phyloP scores from a whole-genome alignment of 2,329 filamentous ascomycete species.

The Trichoderma asperellum region DNA sequence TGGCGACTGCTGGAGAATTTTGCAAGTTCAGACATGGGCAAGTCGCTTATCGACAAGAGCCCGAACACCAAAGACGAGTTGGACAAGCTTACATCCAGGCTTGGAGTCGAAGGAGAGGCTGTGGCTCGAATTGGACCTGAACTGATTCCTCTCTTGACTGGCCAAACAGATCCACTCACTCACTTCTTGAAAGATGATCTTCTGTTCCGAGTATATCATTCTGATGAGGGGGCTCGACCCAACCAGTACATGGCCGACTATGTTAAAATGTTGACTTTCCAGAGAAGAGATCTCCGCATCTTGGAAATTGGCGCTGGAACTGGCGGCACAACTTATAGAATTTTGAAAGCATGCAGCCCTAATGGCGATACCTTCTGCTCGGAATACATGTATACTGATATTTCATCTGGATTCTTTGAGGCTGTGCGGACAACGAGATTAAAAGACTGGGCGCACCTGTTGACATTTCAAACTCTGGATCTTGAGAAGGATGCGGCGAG shows the following conservation, averaged over 20 bases:
- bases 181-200: constrained; percentile 17
- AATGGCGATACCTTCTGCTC: constrained; percentile 1
- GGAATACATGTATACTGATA: constrained; percentile 46
- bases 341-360: constrained; percentile 32
- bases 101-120: constrained; percentile 19
- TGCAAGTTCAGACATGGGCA: not conserved
- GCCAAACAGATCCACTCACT: constrained; percentile 11
- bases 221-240: constrained; percentile 14
- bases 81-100: constrained; percentile 2
- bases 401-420: constrained; percentile 45
- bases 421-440: constrained; percentile 37
- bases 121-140: constrained; percentile 12
- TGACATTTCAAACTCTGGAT: constrained; percentile 44
- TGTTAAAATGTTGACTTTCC: constrained; percentile 25
- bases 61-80: constrained; percentile 2
- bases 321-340: constrained; percentile 38
- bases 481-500: constrained; percentile 38
- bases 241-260: constrained; percentile 22
- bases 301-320: constrained; percentile 46
- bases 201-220: constrained; percentile 9
- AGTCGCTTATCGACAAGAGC: constrained; percentile 1
- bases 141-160: constrained; percentile 1
- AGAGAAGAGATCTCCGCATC: constrained; percentile 40
- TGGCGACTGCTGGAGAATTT: constrained; percentile 7
- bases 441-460: constrained; percentile 31